phyloP scores from a whole-genome alignment of 148 eudicot species.

The Rhododendron simsii region DNA sequence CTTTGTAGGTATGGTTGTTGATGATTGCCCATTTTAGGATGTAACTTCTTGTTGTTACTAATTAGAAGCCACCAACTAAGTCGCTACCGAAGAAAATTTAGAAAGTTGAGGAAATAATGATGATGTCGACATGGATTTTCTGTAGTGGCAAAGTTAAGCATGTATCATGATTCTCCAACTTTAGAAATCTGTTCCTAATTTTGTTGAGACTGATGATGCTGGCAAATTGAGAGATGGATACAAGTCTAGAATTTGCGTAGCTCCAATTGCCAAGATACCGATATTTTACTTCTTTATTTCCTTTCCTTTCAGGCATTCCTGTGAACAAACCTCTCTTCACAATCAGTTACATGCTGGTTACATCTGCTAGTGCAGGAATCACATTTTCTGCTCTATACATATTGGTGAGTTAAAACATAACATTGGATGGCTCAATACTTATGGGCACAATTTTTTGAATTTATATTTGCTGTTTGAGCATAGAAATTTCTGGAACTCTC shows the following conservation, averaged over 20 bases:
- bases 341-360: constrained; percentile 63
- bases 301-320: constrained; percentile 53
- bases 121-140: not conserved
- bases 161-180: not conserved
- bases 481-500: not conserved
- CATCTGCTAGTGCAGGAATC: constrained; percentile 66
- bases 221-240: not conserved
- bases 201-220: not conserved
- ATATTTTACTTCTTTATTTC: constrained; percentile 3
- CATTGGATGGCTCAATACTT: not conserved
- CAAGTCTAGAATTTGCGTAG: not conserved
- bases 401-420: constrained; percentile 45
- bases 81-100: not conserved
- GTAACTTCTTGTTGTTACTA: not conserved
- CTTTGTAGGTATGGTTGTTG: constrained; percentile 41
- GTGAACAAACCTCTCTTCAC: constrained; percentile 73
- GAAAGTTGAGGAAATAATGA: not conserved
- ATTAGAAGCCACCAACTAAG: not conserved
- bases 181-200: not conserved
- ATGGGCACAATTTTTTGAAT: not conserved
- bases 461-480: not conserved
- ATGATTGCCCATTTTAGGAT: not conserved
- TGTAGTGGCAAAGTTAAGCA: not conserved
- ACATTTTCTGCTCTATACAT: constrained; percentile 61
- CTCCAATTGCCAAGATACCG: not conserved